These are phyloP conservation scores for Cerioporus squamosus DNA, from an alignment of 1,284 basidiomycete species.

Conservation along the genomic window DNA sequence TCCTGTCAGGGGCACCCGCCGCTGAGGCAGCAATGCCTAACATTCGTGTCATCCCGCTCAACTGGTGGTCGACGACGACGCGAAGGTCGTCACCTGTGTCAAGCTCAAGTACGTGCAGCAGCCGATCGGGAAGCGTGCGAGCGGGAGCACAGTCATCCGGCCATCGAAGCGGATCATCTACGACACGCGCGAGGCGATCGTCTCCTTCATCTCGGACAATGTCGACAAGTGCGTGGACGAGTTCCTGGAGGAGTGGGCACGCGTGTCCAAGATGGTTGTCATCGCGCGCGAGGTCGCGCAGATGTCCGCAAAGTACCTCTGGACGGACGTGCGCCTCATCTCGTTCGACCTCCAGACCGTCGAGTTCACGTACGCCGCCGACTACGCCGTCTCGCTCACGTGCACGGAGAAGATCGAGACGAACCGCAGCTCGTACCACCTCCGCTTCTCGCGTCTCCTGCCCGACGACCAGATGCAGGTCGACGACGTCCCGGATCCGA, in stretches of 20 bases:
- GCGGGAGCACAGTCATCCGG: constrained; percentile 66
- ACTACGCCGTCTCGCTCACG: constrained; percentile 74
- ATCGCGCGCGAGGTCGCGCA: constrained; percentile 90
- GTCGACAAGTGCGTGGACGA: constrained; percentile 87
- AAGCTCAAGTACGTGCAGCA: constrained; percentile 88
- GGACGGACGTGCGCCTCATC: constrained; percentile 75
- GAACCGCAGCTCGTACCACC: constrained; percentile 67
- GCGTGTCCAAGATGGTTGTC: constrained; percentile 89
- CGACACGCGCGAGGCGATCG: constrained; percentile 82
- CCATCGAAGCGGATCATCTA: constrained; percentile 86
- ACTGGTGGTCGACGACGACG: constrained; percentile 88
- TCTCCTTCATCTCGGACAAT: constrained; percentile 85
- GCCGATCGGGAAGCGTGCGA: constrained; percentile 73
- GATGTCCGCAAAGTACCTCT: constrained; percentile 73
- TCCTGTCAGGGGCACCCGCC: constrained; percentile 80
- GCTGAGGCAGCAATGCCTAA: constrained; percentile 91
- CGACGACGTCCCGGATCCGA: constrained; percentile 22
- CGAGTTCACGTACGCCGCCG: constrained; percentile 79
- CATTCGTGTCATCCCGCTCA: constrained; percentile 84
- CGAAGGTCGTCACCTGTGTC: constrained; percentile 80
- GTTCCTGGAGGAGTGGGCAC: constrained; percentile 90
- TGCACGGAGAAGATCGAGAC: constrained; percentile 73
- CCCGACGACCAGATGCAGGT: constrained; percentile 24
- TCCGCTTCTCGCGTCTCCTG: constrained; percentile 67
- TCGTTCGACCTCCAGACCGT: constrained; percentile 90